Evolutionary conservation across 306 rosid genomes (phyloP), one percentile per base, ranked within the genome.

Genomic region (Mimosa pudica): DNA sequence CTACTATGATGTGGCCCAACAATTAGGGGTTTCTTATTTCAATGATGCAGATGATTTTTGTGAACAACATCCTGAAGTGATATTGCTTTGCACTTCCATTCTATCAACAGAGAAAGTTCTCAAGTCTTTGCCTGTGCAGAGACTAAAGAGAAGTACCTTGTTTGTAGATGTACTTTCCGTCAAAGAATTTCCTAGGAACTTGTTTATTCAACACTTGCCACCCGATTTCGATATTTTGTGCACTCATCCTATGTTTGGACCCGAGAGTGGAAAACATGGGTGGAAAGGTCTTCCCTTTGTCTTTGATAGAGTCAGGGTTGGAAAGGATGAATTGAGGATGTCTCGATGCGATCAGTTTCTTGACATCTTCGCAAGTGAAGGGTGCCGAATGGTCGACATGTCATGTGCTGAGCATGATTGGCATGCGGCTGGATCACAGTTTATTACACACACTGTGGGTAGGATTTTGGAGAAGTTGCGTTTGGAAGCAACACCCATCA

Each of bases 91-190:
- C 82, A 87, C 97, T 70, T 94, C 98, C 18, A 94, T 94, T 86
- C 92, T 92, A 60, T 94, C 97, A 14, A 92, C 98, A 10, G 67
- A 62, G 17, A 30, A 62, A 62, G 41, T 62, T 30, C 67, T 62
- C 67, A 62, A 0, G 90, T 94, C 97, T 47, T 82, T 94, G 73
- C 97, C 97, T 4, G 30, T 90, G 81, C 93, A 88, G 84, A 86
- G 98, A 81, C 70, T 92, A 82, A 92, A 88, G 87, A 87, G 98
- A 76, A 94, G 72, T 70, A 94, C 97, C 67, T 80, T 94, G 83
- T 92, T 94, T 79, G 98, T 94, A 35, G 98, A 94, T 84, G 98
- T 94, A 14, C 93, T 94, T 63, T 94, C 97, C 1, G 98, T 90
- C 78, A 94, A 94, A 81, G 98, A 92, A 78, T 90, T 90, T 78